Percentiles rank a stretch among this genome's conserved stretches.
These are phyloP conservation scores for Elongisporangium prolatum DNA, from an alignment of 352 stramenopile genomes.

Conservation along the genomic window DNA sequence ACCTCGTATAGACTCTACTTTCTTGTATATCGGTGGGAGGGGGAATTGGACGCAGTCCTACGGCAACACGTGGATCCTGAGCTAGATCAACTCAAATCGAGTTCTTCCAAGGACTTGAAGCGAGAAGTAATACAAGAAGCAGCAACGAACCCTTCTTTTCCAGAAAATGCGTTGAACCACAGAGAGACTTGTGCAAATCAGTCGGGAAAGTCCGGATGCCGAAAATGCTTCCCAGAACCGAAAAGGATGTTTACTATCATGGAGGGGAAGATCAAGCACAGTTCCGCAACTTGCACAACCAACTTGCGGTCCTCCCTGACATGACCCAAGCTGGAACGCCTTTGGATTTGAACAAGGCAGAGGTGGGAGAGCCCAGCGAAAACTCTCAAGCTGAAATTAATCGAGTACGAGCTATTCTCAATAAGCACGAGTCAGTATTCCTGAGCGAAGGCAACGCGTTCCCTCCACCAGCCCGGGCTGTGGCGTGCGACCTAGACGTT, in stretches of 20 bases:
- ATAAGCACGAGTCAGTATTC: background rate
- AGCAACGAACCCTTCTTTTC: no score
- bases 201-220: no score
- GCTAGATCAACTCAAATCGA: background rate
- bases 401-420: background rate
- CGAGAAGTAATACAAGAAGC: no score
- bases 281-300: conserved; percentile 4
- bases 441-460: conserved; percentile 2
- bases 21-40: background rate
- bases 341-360: background rate
- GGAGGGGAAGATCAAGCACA: conserved; percentile 5
- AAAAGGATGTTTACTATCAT: conserved; percentile 5
- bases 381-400: background rate
- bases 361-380: background rate
- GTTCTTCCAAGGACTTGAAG: no score
- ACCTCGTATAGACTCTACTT: background rate
- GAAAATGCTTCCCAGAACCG: background rate
- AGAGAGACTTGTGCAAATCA: no score
- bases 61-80: background rate
- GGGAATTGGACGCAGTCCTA: no score
- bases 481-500: conserved; percentile 12
- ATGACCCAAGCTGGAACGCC: conserved; percentile 3
- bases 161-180: no score
- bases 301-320: conserved; percentile 4
- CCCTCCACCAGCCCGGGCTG: conserved; percentile 4